Evolutionary conservation across 2,329 filamentous ascomycete genomes (phyloP), one percentile per base, ranked within the genome.

Genomic region (Aspergillus sp.): DNA sequence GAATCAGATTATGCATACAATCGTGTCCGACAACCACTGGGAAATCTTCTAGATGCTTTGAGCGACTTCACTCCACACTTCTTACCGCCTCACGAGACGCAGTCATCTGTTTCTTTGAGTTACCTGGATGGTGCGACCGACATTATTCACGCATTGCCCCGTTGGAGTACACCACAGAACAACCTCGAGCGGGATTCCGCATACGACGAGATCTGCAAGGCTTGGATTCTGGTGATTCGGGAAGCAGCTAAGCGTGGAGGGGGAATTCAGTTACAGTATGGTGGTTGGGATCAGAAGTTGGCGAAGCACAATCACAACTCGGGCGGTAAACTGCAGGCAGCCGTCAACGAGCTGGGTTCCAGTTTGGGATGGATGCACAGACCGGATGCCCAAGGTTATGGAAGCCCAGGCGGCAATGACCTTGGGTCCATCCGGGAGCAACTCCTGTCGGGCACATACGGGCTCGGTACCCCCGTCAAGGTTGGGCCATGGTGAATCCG

Each of bases 31-130:
- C 90, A 93, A 65, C 86, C 90, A 39, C 83, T 98, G 17, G 81
- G 87, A 25, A 88, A 91, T 60, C 84, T 99, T 23, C 86, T 97
- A 61, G 92, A 97, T 61, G 92, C 95, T 47, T 83, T 99, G 48
- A 89, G 90, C 74, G 95, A 99, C 73, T 99, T 96, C 73, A 98
- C 93, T 0, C 92, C 92, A 3, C 92, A 98, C 75, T 99, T 96
- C 71, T 86, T 99, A 2, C 95, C 95, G 11, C 95, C 95, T 0
- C 90, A 90, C 71, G 95, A 99, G 79, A 82, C 86, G 2, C 93
- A 97, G 73, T 82, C 90, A n/a, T 88, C 88, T 30, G 84, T 89
- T 13, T 96, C 93, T 2, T 83, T 99, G 51, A 88, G 88, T 69
- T 99, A 93, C 72, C 85, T 99, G 23, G 91, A 99, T 67, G 90